Evolutionary conservation across 345 rosid genomes (phyloP).

Genomic region (Combretum micranthum): DNA sequence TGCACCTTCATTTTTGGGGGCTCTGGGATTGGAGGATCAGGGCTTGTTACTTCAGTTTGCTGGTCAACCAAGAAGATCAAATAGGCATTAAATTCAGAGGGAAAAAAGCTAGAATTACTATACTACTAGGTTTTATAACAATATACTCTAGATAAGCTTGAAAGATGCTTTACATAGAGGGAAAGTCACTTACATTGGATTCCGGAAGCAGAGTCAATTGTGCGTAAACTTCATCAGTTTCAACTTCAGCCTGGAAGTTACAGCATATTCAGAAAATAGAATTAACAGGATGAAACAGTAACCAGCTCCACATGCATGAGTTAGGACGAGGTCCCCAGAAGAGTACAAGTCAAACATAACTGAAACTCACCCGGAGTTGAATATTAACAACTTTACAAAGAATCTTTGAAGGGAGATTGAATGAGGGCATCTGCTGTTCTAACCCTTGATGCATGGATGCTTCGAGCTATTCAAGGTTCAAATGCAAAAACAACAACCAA

Average conservation of each 20-base stretch:
- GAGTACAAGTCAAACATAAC: neutral
- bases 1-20: slow-evolving; percentile 71
- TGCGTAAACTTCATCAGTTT: slow-evolving; percentile 90
- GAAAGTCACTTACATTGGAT: slow-evolving; percentile 36
- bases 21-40: slow-evolving; percentile 65
- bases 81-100: neutral
- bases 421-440: slow-evolving; percentile 78
- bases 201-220: slow-evolving; percentile 84
- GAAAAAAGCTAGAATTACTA: neutral
- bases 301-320: too few relatives aligned
- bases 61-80: slow-evolving; percentile 15
- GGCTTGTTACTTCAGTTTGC: slow-evolving; percentile 68
- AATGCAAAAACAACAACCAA: too few relatives aligned
- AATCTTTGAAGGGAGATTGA: slow-evolving; percentile 85
- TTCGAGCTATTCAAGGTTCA: slow-evolving; percentile 48
- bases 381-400: slow-evolving; percentile 92
- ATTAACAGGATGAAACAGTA: neutral
- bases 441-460: slow-evolving; percentile 86
- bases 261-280: slow-evolving; percentile 2
- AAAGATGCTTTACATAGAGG: slow-evolving; percentile 6
- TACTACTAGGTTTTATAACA: neutral
- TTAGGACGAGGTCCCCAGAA: neutral
- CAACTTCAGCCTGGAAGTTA: slow-evolving; percentile 72
- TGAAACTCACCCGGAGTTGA: slow-evolving; percentile 64
- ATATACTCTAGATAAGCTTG: neutral